Base-by-base conservation (phyloP, 768 basidiomycete species). In the Ramaria sp. region DNA sequence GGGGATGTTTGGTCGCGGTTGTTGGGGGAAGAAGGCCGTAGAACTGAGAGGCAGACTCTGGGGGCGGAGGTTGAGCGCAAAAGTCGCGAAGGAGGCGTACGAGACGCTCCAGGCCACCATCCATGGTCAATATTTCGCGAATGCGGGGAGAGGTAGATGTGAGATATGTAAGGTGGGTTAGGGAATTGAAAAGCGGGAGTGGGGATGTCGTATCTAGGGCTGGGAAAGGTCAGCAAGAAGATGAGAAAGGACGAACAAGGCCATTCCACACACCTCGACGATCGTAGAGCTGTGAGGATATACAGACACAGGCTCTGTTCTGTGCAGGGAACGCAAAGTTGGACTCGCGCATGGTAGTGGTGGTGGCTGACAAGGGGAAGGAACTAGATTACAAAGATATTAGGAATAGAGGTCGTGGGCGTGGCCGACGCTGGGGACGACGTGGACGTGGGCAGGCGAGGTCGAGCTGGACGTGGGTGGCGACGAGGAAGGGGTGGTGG, bases 131-230 rank as follows among this genome's bases (percentile, higher is more conserved):
- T 63, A 96, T 97, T 72, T 99, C 96, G 58, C 95, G 86, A 72
- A 99, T 98, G 54, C 93, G 84, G 1, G 96, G 94, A 0, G 94
- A 96, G 6, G 96, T 97, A 0, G 91, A 92, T 7, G 95, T 98
- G 61, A 99, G 86, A 72, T 96, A 94, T 51, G 89, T 88, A 56
- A 97, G 86, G 73, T 96, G 92, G 31, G 90, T 92, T 53, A 97
- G 83, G 41, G 94, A 97, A 74, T 96, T 96, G 75, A 94, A 84
- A 42, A 92, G 74, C 15, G 85, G 88, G 43, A 83, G 72, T 15
- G 79, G 74, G 0, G 79, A 78, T 50, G 76, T 75, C 38, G 79
- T 80, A 66, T 78, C 75, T 62, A 80, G 73, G 34, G 77, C 78
- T 77, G 61, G 45, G 38, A 46, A 42, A 30, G 11, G n/a, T 60